Percentiles rank a stretch among this genome's conserved stretches.
Conservation (phyloP, 768 basidiomycete species). For the Tricholomella constricta region DNA sequence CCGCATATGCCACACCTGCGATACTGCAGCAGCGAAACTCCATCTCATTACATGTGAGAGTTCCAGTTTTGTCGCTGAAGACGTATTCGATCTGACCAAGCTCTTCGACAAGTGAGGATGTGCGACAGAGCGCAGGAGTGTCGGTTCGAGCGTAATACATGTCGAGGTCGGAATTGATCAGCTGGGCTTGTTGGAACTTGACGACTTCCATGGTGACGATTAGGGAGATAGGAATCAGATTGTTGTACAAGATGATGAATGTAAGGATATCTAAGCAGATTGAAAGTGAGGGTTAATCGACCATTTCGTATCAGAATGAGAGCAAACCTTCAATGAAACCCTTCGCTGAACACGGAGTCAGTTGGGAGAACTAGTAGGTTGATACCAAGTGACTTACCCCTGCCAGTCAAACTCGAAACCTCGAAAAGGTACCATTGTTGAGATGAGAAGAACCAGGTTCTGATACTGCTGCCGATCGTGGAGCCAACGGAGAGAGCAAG, state of each 20-base stretch:
- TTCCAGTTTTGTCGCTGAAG: slow-evolving; percentile 94
- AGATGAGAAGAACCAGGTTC: slow-evolving; percentile 85
- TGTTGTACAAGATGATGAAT: slow-evolving; percentile 98
- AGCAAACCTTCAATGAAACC: slow-evolving; percentile 80
- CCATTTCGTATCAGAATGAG: not conserved
- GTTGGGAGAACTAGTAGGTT: slow-evolving; percentile 2
- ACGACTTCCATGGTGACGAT: slow-evolving; percentile 99
- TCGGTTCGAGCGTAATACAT: slow-evolving; percentile 98
- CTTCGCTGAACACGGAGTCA: slow-evolving; percentile 48
- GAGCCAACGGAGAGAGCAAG: slow-evolving; percentile 88
- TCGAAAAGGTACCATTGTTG: slow-evolving; percentile 92
- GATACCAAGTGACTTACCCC: slow-evolving; percentile 49
- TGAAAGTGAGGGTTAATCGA: slow-evolving; percentile 17
- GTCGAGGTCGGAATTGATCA: slow-evolving; percentile 97
- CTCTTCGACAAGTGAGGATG: slow-evolving; percentile 97
- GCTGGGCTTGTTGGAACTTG: slow-evolving; percentile 95
- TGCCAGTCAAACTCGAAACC: slow-evolving; percentile 54
- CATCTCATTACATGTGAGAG: slow-evolving; percentile 97
- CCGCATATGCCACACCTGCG: slow-evolving; percentile 87
- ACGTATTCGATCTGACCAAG: slow-evolving; percentile 98
- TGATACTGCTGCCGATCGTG: slow-evolving; percentile 88
- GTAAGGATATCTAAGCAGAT: slow-evolving; percentile 80
- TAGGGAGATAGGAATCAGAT: slow-evolving; percentile 97
- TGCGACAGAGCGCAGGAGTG: slow-evolving; percentile 96
- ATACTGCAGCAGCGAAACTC: slow-evolving; percentile 92